Conservation (phyloP, 2,329 filamentous ascomycete genomes). For the Colletotrichum zoysiae region DNA sequence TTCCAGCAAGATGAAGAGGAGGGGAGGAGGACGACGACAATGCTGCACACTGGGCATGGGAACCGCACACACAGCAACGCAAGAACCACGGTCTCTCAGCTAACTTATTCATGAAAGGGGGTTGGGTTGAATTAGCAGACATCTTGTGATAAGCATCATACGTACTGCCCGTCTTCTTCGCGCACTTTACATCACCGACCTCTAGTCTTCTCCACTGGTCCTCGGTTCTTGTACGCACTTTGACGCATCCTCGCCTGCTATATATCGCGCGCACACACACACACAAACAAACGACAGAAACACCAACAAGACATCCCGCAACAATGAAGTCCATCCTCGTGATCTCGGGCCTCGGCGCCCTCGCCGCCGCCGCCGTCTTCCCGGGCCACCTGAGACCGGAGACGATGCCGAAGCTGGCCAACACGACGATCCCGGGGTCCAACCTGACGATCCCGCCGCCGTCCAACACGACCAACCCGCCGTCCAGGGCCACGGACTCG, state of each 20-base stretch:
- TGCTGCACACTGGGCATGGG: slow-evolving; percentile 21
- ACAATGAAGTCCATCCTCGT: slow-evolving; percentile 33
- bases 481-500: no score
- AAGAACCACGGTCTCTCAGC: background rate
- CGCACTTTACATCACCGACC: background rate
- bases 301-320: background rate
- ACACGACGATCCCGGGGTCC: background rate
- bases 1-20: background rate
- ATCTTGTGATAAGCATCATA: slow-evolving; percentile 16
- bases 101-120: background rate
- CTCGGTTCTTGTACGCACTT: slow-evolving; percentile 22
- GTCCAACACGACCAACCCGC: no score
- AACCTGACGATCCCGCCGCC: no score
- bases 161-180: slow-evolving; percentile 3
- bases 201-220: background rate
- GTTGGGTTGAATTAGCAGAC: background rate
- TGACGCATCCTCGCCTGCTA: slow-evolving; percentile 16
- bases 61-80: slow-evolving; percentile 1
- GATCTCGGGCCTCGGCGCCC: slow-evolving; percentile 44
- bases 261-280: slow-evolving; percentile 6
- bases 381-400: background rate
- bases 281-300: background rate
- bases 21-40: slow-evolving; percentile 3
- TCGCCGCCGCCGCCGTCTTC: slow-evolving; percentile 44
- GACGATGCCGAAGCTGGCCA: no score